These are phyloP conservation scores for Colletotrichum higginsianum DNA, from an alignment of 2,329 filamentous ascomycete genomes.

Conservation along the genomic window DNA sequence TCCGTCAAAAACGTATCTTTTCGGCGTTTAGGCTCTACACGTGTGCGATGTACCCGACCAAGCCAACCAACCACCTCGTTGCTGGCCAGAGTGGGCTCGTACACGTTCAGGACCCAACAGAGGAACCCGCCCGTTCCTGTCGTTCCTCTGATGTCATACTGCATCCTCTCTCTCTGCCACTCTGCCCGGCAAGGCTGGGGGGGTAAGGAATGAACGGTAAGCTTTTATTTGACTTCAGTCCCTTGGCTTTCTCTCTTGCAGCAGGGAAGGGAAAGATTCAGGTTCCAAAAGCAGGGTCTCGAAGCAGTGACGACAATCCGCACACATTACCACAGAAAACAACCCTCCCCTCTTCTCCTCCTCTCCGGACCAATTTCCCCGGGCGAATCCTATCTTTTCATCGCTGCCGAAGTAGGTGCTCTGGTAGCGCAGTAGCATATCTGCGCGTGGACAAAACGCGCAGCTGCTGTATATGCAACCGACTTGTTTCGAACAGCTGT, in stretches of 20 bases:
- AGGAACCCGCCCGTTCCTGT: conserved; percentile 7
- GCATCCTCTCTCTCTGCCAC: conserved; percentile 13
- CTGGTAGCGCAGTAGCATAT: background rate
- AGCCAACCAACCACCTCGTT: background rate
- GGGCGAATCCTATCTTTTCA: background rate
- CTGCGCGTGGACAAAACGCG: background rate
- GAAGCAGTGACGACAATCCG: conserved; percentile 13
- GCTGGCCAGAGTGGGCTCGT: background rate
- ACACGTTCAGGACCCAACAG: background rate
- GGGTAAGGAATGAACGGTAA: background rate
- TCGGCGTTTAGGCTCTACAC: background rate
- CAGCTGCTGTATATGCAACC: background rate
- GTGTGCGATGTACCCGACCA: background rate
- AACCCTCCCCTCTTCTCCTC: background rate
- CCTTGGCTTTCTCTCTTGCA: conserved; percentile 23
- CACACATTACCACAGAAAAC: background rate
- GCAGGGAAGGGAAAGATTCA: background rate
- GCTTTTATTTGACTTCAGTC: conserved; percentile 19
- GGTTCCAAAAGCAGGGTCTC: conserved; percentile 9
- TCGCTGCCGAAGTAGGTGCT: background rate
- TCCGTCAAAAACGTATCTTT: background rate
- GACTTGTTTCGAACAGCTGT: background rate
- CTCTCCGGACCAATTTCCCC: conserved; percentile 25
- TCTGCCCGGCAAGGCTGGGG: conserved; percentile 22
- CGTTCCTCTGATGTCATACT: conserved; percentile 40